phyloP scores from a whole-genome alignment of 2,329 filamentous ascomycete species.

The Metarhizium sp. region DNA sequence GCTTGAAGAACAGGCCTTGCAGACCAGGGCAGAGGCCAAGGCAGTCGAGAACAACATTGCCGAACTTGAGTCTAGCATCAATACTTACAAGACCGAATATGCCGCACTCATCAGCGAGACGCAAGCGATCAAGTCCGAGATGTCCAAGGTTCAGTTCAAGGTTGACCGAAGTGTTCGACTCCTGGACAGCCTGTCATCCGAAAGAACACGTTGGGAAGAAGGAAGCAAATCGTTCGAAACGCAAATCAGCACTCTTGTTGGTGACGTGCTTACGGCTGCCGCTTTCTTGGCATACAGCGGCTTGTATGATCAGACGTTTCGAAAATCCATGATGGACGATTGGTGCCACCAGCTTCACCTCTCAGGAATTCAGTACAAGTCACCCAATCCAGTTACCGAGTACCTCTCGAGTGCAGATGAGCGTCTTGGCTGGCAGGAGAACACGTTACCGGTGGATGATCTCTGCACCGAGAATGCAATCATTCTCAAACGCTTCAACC shows the following conservation, averaged over 20 bases:
- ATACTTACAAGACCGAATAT: conserved; percentile 92
- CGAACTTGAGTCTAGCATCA: conserved; percentile 81
- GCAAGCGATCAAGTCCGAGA: conserved; percentile 93
- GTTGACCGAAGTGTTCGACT: conserved; percentile 92
- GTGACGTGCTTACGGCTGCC: conserved; percentile 91
- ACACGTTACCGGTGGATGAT: conserved; percentile 89
- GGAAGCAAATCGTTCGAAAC: conserved; percentile 97
- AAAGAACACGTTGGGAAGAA: conserved; percentile 89
- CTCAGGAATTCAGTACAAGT: conserved; percentile 90
- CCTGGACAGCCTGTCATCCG: conserved; percentile 89
- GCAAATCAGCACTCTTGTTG: conserved; percentile 92
- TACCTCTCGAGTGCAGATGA: conserved; percentile 96
- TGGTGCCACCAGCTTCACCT: conserved; percentile 89
- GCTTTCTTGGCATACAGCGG: conserved; percentile 96
- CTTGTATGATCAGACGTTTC: conserved; percentile 95
- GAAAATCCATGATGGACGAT: conserved; percentile 95
- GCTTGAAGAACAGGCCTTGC: conserved; percentile 78
- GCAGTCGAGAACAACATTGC: conserved; percentile 83
- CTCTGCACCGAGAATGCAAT: conserved; percentile 98
- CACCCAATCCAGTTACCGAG: conserved; percentile 88
- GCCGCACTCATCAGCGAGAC: conserved; percentile 93
- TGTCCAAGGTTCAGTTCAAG: conserved; percentile 95
- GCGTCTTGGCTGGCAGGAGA: conserved; percentile 87
- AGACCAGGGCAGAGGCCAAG: conserved; percentile 89
- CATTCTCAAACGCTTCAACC: conserved; percentile 93